Evolutionary conservation across 331 rosid genomes (phyloP).

Genomic region (Arachis monticola): DNA sequence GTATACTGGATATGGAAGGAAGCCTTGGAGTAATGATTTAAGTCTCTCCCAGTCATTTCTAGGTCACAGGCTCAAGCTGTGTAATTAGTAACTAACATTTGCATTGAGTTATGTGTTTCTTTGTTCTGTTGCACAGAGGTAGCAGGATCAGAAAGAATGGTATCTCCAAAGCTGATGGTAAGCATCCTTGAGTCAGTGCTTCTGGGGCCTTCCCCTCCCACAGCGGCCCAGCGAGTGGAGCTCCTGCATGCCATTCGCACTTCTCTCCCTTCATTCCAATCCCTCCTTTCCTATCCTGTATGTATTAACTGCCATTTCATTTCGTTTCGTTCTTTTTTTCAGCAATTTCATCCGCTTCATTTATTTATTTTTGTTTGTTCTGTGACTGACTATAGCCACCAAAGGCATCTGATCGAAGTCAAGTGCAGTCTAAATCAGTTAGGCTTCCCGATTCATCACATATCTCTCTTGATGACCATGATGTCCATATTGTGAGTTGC

Average conservation of each 20-base stretch:
- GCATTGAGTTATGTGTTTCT: no score
- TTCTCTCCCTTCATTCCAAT: slow-evolving; percentile 61
- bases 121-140: no score
- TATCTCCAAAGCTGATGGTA: slow-evolving; percentile 79
- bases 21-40: no score
- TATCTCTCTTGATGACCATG: slow-evolving; percentile 87
- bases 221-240: slow-evolving; percentile 73
- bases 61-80: no score
- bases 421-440: slow-evolving; percentile 78
- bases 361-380: neutral
- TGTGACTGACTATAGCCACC: slow-evolving; percentile 62
- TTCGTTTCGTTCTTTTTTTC: neutral
- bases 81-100: no score
- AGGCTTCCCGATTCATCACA: slow-evolving; percentile 77
- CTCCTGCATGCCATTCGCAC: slow-evolving; percentile 83
- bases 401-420: slow-evolving; percentile 78
- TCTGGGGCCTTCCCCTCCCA: slow-evolving; percentile 74
- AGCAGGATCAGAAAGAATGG: slow-evolving; percentile 41
- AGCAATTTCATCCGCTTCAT: neutral
- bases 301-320: neutral
- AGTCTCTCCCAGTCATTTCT: no score
- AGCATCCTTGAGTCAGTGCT: slow-evolving; percentile 71
- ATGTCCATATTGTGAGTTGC: slow-evolving; percentile 76
- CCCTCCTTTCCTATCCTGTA: slow-evolving; percentile 84
- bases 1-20: no score